phyloP scores from a whole-genome alignment of 2,329 filamentous ascomycete genomes.

The Ustilaginoidea virens region DNA sequence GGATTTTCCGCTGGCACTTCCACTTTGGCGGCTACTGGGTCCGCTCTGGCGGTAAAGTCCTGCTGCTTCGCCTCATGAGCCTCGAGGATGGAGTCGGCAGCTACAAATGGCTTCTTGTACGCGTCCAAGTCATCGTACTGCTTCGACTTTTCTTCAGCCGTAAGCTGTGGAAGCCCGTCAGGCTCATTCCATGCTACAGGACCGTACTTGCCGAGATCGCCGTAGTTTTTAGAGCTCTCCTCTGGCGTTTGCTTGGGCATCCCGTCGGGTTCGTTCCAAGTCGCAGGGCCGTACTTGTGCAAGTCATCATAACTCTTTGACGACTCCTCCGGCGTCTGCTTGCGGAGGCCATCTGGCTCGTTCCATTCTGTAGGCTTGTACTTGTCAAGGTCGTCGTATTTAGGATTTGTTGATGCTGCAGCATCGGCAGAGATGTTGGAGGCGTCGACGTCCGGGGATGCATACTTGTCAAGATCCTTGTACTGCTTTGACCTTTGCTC shows the following conservation, averaged over 20 bases:
- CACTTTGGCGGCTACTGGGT: slow-evolving; percentile 6
- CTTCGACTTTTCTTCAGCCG: slow-evolving; percentile 23
- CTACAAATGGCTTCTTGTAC: slow-evolving; percentile 11
- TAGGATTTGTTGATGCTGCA: slow-evolving; percentile 9
- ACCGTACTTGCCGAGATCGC: slow-evolving; percentile 21
- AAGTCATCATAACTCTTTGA: slow-evolving; percentile 23
- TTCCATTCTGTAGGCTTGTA: slow-evolving; percentile 23
- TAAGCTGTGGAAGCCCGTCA: slow-evolving; percentile 15
- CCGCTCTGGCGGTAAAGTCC: slow-evolving; percentile 4
- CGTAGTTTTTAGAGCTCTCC: slow-evolving; percentile 22
- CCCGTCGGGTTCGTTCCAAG: slow-evolving; percentile 25
- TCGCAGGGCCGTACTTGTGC: slow-evolving; percentile 20
- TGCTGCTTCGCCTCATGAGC: slow-evolving; percentile 6
- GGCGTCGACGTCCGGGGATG: slow-evolving; percentile 12
- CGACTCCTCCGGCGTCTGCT: slow-evolving; percentile 17
- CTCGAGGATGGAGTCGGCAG: slow-evolving; percentile 5
- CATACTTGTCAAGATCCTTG: slow-evolving; percentile 22
- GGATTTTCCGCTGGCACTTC: slow-evolving; percentile 1
- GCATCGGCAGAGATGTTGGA: slow-evolving; percentile 13
- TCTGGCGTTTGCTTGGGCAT: slow-evolving; percentile 17
- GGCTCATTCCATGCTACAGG: slow-evolving; percentile 22
- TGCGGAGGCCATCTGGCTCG: slow-evolving; percentile 23
- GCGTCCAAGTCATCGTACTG: slow-evolving; percentile 21
- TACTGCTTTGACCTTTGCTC: slow-evolving; percentile 16
- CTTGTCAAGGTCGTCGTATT: slow-evolving; percentile 24